Percentiles rank a stretch among this genome's conserved stretches.
These are phyloP conservation scores for Pichia terricola DNA, from an alignment of 1,139 yeast species.

Conservation along the genomic window DNA sequence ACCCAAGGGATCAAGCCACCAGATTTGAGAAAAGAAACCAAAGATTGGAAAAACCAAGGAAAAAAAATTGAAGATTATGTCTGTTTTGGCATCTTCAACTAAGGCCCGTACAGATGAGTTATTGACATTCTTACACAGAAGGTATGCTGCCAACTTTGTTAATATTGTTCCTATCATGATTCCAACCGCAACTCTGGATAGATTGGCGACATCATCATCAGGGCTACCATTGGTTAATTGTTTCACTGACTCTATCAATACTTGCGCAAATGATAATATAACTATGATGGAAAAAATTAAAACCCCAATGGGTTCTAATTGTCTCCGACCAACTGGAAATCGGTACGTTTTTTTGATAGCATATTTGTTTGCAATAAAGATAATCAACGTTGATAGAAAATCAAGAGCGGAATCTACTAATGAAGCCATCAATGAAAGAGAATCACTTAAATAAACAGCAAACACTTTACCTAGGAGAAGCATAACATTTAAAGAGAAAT, in stretches of 20 bases:
- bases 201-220: constrained; percentile 30
- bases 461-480: constrained; percentile 51
- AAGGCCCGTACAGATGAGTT: constrained; percentile 69
- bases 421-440: constrained; percentile 70
- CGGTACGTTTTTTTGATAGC: constrained; percentile 46
- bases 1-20: constrained; percentile 75
- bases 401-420: constrained; percentile 69
- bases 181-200: constrained; percentile 44
- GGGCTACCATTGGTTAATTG: constrained; percentile 22
- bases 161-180: constrained; percentile 60
- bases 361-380: constrained; percentile 47
- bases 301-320: constrained; percentile 73
- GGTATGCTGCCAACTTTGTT: constrained; percentile 51
- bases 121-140: constrained; percentile 54
- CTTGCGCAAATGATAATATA: constrained; percentile 63
- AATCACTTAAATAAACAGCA: constrained; percentile 56
- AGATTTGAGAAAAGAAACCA: constrained; percentile 41
- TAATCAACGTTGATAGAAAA: constrained; percentile 65
- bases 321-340: constrained; percentile 63
- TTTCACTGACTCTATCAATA: constrained; percentile 51
- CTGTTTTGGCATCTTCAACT: constrained; percentile 77
- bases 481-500: constrained; percentile 51
- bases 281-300: constrained; percentile 64
- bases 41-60: constrained; percentile 61
- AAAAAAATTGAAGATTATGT: constrained; percentile 60